Percentiles rank a stretch among this genome's conserved stretches.
Evolutionary conservation across 305 asterid genomes (phyloP).

Genomic region (Fraxinus sp.): DNA sequence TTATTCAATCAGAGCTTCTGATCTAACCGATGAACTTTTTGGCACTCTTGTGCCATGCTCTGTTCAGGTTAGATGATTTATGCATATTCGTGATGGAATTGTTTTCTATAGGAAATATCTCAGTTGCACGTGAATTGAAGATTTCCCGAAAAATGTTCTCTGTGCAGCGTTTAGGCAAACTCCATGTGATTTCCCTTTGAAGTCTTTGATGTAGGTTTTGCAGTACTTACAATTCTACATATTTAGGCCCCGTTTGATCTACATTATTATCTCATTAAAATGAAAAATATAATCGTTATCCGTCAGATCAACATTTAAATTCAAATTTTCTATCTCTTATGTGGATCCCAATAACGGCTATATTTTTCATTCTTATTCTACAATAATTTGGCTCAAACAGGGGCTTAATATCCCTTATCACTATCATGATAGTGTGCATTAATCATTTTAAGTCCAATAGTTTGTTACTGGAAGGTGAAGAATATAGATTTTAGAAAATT

Average conservation of each 20-base stretch:
- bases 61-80: conserved; percentile 54
- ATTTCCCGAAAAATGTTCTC: not conserved
- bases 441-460: not conserved
- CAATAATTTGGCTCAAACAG: too few species aligned
- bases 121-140: not conserved
- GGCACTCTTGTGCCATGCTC: conserved; percentile 78
- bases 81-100: not conserved
- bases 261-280: too few species aligned
- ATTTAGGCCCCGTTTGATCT: not conserved
- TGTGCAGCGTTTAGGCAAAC: not conserved
- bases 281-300: too few species aligned
- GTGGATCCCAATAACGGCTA: too few species aligned
- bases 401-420: not conserved
- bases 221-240: not conserved
- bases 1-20: conserved; percentile 76
- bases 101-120: not conserved
- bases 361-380: too few species aligned
- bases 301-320: too few species aligned
- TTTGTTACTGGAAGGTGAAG: not conserved
- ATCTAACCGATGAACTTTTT: conserved; percentile 69
- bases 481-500: not conserved
- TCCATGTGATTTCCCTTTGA: not conserved
- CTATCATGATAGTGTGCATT: not conserved
- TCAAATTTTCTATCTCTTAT: too few species aligned
- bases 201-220: not conserved